Base-by-base conservation (phyloP, 495 filamentous ascomycete genomes). In the Neurospora sp. region DNA sequence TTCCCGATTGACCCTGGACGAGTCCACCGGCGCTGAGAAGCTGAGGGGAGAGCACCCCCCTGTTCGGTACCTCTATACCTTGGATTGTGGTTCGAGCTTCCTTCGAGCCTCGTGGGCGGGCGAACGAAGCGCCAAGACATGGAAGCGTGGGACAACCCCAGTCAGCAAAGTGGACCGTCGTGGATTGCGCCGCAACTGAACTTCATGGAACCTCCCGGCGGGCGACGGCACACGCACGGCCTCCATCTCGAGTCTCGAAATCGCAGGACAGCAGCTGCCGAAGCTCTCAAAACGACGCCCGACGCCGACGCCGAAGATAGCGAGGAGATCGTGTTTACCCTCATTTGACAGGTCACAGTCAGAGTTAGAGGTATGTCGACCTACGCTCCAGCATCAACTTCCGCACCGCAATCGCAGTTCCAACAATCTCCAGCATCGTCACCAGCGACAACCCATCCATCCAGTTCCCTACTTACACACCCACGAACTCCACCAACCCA, bases 131-230 rank as follows among this genome's bases (percentile, higher is more conserved):
- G 48, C 38, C 48, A 68, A 65, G 53, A 35, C 6, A 18, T 4
- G 0, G 4, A 65, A 27, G 11, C 22, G 31, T 35, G 53, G 53
- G 53, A 65, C 31, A 22, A 46, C 22, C 71, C 39, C 20, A 39
- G 59, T 20, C 20, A 31, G 70, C n/a, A 20, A 41, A 68, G 65
- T 18, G 73, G 80, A 73, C 72, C 74, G 71, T 70, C 68, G 75
- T 76, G 35, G 69, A 61, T 69, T 69, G 70, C 42, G 69, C 73
- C 73, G 73, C 73, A 71, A 71, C 71, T 71, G 69, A 71, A 74
- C 73, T 69, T 74, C 70, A 35, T 70, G 46, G 42, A 40, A 22
- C 39, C 42, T 27, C 22, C 20, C 27, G 53, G 53, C 53, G 53
- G 53, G 53, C 22, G 53, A 16, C 22, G 53, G 53, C 53, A 61